Evolutionary conservation across 2,329 filamentous ascomycete genomes (phyloP), one percentile per base, ranked within the genome.

Genomic region (Aspergillus sojae): DNA sequence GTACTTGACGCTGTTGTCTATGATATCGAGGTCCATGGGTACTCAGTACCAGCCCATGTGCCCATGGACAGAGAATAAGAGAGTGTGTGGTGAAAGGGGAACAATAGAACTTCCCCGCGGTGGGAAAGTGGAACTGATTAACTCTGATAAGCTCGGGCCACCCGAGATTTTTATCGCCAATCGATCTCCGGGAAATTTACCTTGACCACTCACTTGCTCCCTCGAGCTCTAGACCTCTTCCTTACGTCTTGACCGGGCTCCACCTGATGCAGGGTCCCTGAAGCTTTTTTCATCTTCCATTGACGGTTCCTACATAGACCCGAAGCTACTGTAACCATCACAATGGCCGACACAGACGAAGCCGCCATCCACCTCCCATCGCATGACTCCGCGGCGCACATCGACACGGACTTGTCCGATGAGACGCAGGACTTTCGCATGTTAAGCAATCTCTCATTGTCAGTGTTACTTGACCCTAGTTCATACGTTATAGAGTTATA

Each of bases 361-460:
- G 80, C 80, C 58, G 74, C 70, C 43, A 73, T 81, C 45, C 72
- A 73, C 46, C 70, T 71, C 32, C 71, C 71, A 10, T 70, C 73
- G 4, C 69, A 70, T 55, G 72, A 72, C 58, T 64, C 71, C 19
- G 63, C 76, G 50, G 74, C 77, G 9, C 72, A 77, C 61, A 68
- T 74, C n/a, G 88, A 91, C 62, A 84, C 88, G 55, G 88, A 88
- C 65, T 84, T 89, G 59, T 90, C 90, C 46, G 94, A 97, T 71
- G 91, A 94, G 76, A 87, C 89, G 2, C 93, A 94, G 72, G 94
- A 98, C 79, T 97, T 94, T 77, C 89, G 91, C 67, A 89, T 94
- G 66, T 89, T 90, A 46, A 82, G 81, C 65, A 81, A 82, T 63
- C 75, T 89, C 67, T 84, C 82, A 77, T 84, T 82, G 78, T 83